Percentiles rank a stretch among this genome's conserved stretches.
These are phyloP conservation scores for Clonostachys rhizophaga DNA, from an alignment of 2,329 filamentous ascomycete species.

Conservation along the genomic window DNA sequence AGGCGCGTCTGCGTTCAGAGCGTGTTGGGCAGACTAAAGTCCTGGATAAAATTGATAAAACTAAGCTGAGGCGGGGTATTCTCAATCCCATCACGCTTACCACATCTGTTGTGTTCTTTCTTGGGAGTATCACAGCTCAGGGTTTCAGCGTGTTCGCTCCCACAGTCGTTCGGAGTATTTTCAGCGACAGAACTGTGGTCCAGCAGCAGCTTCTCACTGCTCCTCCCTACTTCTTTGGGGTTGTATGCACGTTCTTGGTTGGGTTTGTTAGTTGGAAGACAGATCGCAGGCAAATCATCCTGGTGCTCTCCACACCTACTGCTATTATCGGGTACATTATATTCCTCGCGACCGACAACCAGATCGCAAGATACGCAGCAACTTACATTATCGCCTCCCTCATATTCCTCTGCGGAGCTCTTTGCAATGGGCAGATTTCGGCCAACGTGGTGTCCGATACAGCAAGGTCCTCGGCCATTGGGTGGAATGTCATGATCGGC, in stretches of 20 bases:
- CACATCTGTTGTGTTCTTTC: constrained; percentile 35
- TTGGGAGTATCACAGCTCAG: constrained; percentile 21
- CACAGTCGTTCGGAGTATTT: constrained; percentile 52
- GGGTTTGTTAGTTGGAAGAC: constrained; percentile 57
- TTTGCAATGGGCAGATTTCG: constrained; percentile 63
- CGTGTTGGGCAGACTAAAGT: constrained; percentile 17
- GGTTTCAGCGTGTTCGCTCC: constrained; percentile 26
- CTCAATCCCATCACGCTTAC: constrained; percentile 41
- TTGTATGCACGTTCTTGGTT: constrained; percentile 59
- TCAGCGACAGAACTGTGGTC: constrained; percentile 48
- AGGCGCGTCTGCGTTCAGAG: constrained; percentile 24
- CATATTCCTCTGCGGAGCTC: constrained; percentile 57
- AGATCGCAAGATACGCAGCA: constrained; percentile 60
- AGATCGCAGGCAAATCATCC: constrained; percentile 56
- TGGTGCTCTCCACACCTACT: constrained; percentile 54
- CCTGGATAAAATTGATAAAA: constrained; percentile 23
- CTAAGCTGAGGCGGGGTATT: constrained; percentile 19
- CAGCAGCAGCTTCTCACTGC: constrained; percentile 67
- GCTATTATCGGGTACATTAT: constrained; percentile 68
- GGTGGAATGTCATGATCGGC: constrained; percentile 64
- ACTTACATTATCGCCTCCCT: constrained; percentile 65
- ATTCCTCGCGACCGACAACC: constrained; percentile 54
- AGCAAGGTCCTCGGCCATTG: constrained; percentile 61
- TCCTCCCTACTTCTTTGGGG: constrained; percentile 65
- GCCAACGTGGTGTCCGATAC: constrained; percentile 71